Base-by-base conservation (phyloP, 768 basidiomycete species). In the Tubosaeta sp. region DNA sequence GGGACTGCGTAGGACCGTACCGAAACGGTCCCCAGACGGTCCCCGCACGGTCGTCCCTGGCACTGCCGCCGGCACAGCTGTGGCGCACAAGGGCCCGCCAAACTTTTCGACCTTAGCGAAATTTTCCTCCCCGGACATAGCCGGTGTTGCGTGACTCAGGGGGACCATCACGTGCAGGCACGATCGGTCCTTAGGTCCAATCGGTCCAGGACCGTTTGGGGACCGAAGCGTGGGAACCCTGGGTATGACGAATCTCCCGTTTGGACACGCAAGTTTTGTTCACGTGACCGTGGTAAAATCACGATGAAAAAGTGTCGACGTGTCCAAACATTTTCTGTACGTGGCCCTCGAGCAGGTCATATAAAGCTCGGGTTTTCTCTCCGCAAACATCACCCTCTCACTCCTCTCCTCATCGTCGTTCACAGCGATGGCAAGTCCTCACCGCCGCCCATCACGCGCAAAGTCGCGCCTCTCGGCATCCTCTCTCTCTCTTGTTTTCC, bases 401-500 rank as follows among this genome's bases (percentile, higher is more conserved):
- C 32, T 53, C 37, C 29, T 26, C 44, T 26, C 12, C 48, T 53
- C 59, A 10, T 4, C 45, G 55, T 60, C 63, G 55, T 56, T 54
- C 54, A 53, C 52, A 38, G 58, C 47, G 64, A 68, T 66, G 67
- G 65, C 66, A 43, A 51, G 52, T 26, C 58, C 61, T 52, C 63
- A 14, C 33, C 48, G 65, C 52, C 76, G 74, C 59, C 80, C 82
- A 63, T 77, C 81, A 64, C 81, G 82, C 75, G 68, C 75, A 48
- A 79, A 79, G 68, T 78, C 82, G 65, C 75, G 78, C 68, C 76
- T 74, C 59, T 64, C 75, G 63, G 66, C 66, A 52, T 83, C 83
- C 50, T 80, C 83, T 56, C 72, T 88, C 61, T 84, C 85, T 43
- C 57, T 86, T 57, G 17, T 77, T 52, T 68, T 85, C 58, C 69